Conservation (phyloP, 2,329 filamentous ascomycete species). For the Coniella vitis region DNA sequence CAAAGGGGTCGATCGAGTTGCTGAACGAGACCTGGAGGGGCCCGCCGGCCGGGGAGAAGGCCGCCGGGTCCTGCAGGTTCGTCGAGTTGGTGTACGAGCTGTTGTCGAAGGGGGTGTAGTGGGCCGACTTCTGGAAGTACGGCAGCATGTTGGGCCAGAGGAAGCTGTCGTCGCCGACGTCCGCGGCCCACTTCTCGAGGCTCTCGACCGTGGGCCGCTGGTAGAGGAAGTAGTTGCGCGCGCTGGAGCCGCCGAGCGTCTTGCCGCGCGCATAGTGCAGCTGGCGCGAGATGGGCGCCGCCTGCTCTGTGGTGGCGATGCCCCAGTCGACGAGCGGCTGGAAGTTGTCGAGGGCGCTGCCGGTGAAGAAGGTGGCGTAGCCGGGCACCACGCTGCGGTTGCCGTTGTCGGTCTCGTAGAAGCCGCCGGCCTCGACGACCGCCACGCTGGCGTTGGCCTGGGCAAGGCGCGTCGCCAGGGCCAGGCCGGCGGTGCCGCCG, state of each 20-base stretch:
- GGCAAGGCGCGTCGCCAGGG: slow-evolving; percentile 8
- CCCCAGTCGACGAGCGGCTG: slow-evolving; percentile 14
- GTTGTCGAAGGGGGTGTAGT: slow-evolving; percentile 4
- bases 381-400: slow-evolving; percentile 12
- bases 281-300: slow-evolving; percentile 4
- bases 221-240: slow-evolving; percentile 10
- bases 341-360: background rate
- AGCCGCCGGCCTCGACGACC: slow-evolving; percentile 14
- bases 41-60: slow-evolving; percentile 4
- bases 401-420: slow-evolving; percentile 12
- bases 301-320: background rate
- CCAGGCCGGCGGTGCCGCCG: slow-evolving; percentile 9
- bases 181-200: slow-evolving; percentile 8
- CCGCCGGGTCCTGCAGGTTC: slow-evolving; percentile 1
- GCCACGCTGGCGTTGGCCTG: slow-evolving; percentile 9
- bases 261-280: slow-evolving; percentile 11
- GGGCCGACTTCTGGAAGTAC: slow-evolving; percentile 8
- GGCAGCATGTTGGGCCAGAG: slow-evolving; percentile 8
- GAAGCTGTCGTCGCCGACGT: slow-evolving; percentile 9
- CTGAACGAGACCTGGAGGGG: slow-evolving; percentile 11
- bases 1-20: slow-evolving; percentile 9
- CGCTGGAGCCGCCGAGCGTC: slow-evolving; percentile 10
- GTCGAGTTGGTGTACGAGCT: slow-evolving; percentile 11
- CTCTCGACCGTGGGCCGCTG: slow-evolving; percentile 5
- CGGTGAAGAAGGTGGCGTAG: slow-evolving; percentile 7